These are phyloP conservation scores for Paecilomyces formosus DNA, from an alignment of 2,329 filamentous ascomycete species.

Conservation along the genomic window DNA sequence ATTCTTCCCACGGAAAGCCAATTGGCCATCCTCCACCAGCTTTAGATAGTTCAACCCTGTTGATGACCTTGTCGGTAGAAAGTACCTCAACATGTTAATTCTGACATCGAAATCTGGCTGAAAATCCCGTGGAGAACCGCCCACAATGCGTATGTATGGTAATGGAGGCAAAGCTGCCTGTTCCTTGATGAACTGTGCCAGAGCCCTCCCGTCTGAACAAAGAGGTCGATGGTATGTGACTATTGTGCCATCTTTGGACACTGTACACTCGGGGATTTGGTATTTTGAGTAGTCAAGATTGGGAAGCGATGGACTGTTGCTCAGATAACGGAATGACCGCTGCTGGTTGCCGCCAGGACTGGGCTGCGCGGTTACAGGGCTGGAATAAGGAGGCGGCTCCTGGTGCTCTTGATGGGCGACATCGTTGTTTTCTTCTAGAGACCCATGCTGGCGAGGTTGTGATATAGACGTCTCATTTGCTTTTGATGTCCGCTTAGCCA, in stretches of 20 bases:
- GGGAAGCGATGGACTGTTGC: slow-evolving; percentile 8
- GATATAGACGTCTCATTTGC: not conserved
- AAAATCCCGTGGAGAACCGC: slow-evolving; percentile 6
- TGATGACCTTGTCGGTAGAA: slow-evolving; percentile 5
- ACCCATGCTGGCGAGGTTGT: not conserved
- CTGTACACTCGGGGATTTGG: slow-evolving; percentile 12
- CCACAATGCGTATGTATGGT: slow-evolving; percentile 17
- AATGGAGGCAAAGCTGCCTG: slow-evolving; percentile 21
- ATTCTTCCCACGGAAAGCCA: slow-evolving; percentile 7
- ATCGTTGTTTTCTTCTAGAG: not conserved
- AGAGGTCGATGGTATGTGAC: slow-evolving; percentile 16
- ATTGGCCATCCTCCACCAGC: slow-evolving; percentile 7
- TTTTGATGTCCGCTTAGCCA: not conserved
- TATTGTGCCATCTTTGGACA: slow-evolving; percentile 17
- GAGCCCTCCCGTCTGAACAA: slow-evolving; percentile 11
- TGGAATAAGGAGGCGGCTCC: slow-evolving; percentile 10
- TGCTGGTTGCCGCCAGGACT: not conserved
- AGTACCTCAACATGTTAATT: slow-evolving; percentile 17
- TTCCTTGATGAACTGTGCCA: slow-evolving; percentile 17
- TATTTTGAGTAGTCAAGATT: slow-evolving; percentile 17
- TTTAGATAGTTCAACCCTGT: slow-evolving; percentile 11
- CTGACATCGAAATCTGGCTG: slow-evolving; percentile 18
- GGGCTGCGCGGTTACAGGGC: not conserved
- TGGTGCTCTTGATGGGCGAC: not conserved
- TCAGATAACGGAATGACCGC: not conserved